Base-by-base conservation (phyloP, 2,329 filamentous ascomycete species). In the Curvularia eragrostidis region DNA sequence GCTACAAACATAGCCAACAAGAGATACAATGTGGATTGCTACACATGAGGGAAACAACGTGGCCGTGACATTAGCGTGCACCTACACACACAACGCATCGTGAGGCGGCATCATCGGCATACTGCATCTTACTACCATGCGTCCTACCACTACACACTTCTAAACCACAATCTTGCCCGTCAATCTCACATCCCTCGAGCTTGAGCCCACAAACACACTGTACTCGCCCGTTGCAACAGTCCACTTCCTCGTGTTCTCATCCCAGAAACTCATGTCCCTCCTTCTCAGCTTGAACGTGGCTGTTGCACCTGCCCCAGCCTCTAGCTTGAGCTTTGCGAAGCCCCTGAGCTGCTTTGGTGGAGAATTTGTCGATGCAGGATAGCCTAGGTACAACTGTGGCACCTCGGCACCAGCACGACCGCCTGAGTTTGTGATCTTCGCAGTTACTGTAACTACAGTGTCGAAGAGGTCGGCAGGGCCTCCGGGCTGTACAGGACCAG, bases 241-340 rank as follows among this genome's bases (percentile, higher is more conserved):
- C 74, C 76, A 78, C 55, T 68, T 61, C 63, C 69, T 66, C 41
- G 61, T 68, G 26, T 57, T 68, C n/a, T 62, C 61, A 34, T 77
- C 73, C 75, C 74, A 77, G 47, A 74, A 70, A 52, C 73, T 75
- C 61, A 77, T 36, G 68, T 77, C 75, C 56, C 74, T 72, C 50
- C 74, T 67, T 49, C 70, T 69, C 21, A 78, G 47, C 60, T 69
- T 64, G 58, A 78, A 78, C 6, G 60, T 72, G 15, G 73, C 73
- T 5, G 69, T 71, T 5, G 60, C 67, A 21, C 68, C 74, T 21
- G 62, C 61, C 5, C 73, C 73, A 42, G 70, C 63, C 34, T 63
- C 64, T 6, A 77, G 39, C 51, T 68, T 72, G 50, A 76, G 34
- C 66, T 77, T 78, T 23, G 65, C 60, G 60, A 78, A 78, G 2